Conservation (phyloP, 2,329 filamentous ascomycete species). For the Cladobotryum mycophilum region DNA sequence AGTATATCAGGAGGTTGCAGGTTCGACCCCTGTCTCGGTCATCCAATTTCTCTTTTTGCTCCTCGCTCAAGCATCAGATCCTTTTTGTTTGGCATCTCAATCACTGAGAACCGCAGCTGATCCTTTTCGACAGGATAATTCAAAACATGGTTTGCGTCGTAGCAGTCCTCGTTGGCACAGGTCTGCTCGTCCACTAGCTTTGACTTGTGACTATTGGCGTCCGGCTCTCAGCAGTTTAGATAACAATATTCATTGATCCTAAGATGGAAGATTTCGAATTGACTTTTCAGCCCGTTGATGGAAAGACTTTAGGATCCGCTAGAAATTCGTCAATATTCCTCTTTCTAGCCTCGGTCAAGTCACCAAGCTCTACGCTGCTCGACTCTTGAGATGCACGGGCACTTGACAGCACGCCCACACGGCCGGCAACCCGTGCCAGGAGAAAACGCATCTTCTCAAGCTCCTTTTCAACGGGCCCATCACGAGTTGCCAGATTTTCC, state of each 20-base stretch:
- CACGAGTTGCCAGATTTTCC: conserved; percentile 59
- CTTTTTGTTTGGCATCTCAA: too few relatives aligned
- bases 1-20: conserved; percentile 1
- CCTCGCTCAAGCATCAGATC: too few relatives aligned
- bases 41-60: not conserved
- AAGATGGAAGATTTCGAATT: too few relatives aligned
- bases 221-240: too few relatives aligned
- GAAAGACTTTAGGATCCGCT: conserved; percentile 20
- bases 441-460: conserved; percentile 61
- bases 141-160: too few relatives aligned
- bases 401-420: conserved; percentile 37
- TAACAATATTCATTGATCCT: too few relatives aligned
- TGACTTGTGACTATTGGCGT: too few relatives aligned
- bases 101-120: too few relatives aligned
- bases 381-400: conserved; percentile 8
- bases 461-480: conserved; percentile 60
- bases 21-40: not conserved
- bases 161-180: too few relatives aligned
- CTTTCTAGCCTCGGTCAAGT: conserved; percentile 34
- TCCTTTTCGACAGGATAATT: too few relatives aligned
- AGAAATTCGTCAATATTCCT: conserved; percentile 38
- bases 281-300: conserved; percentile 8
- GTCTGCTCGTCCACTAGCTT: too few relatives aligned
- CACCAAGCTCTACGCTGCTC: conserved; percentile 23
- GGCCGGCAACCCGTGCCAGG: conserved; percentile 51